Evolutionary conservation across 2,329 filamentous ascomycete species (phyloP), one percentile per base, ranked within the genome.

Genomic region (Sclerotinia minor): DNA sequence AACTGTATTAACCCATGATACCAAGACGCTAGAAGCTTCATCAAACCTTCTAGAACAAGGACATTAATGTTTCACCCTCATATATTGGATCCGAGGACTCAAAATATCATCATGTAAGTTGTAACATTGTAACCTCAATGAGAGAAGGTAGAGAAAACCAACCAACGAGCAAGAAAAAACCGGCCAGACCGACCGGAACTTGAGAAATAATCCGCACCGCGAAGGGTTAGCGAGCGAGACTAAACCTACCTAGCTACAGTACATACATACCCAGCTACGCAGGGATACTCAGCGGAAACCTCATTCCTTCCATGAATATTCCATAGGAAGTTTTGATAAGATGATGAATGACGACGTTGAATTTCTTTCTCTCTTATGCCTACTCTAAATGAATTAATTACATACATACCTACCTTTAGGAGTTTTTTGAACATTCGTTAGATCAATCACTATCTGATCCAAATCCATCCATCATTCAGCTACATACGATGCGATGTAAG

Each of bases 1-100:
- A 35, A 21, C 58, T 11, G 19, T 29, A 61, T 61, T 50, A 24
- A 17, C 29, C 29, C 9, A 26, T 11, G 9, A 50, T 38, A 38
- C 59, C 45, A 61, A 61, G 45, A 54, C 65, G 49, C 57, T 67
- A 67, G 65, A 67, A 67, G 65, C 55, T 67, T 54, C 59, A 66
- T 53, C n/a, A 47, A 63, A 47, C 47, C 65, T 67, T 67, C 65
- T 63, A 67, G 65, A 67, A 67, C 29, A 66, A 19, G 45, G 47
- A 17, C 55, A 53, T 67, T 21, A 44, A 54, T 63, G 57, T 67
- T 54, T 67, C 57, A 63, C 53, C 7, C 65, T 53, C 65, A 53
- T 67, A 24, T 35, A 49, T 49, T 24, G 13, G 26, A 38, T 21
- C 44, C 38, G 19, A 17, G 38, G 38, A 41, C 38, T 41, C 38